These are phyloP conservation scores for Acorus gramineus DNA, from an alignment of 106 monocot genomes.

Conservation along the genomic window DNA sequence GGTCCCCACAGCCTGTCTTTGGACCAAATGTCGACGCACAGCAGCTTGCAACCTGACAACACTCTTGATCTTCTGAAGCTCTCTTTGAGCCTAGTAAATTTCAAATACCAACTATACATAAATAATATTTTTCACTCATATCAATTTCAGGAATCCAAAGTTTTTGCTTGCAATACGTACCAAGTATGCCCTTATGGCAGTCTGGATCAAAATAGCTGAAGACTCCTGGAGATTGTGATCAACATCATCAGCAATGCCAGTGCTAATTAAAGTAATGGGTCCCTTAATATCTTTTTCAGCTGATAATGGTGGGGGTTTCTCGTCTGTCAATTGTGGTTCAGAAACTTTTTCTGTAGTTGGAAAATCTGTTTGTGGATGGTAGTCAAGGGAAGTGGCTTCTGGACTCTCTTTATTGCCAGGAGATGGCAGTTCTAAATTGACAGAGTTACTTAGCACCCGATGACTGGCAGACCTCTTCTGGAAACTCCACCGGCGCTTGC, in stretches of 20 bases:
- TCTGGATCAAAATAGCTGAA: conserved; percentile 49
- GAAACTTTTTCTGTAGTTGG: conserved; percentile 33
- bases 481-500: conserved; percentile 85
- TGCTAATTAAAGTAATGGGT: background rate
- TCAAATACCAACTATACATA: background rate
- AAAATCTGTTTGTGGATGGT: conserved; percentile 27
- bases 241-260: conserved; percentile 5
- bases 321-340: conserved; percentile 27
- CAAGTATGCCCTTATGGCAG: conserved; percentile 64
- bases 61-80: conserved; percentile 40
- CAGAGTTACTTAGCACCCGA: conserved; percentile 53
- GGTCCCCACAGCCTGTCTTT: conserved; percentile 68
- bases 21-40: conserved; percentile 69
- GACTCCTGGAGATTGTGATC: conserved; percentile 25
- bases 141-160: too few relatives aligned
- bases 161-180: conserved; percentile 19
- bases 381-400: conserved; percentile 18
- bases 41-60: conserved; percentile 85
- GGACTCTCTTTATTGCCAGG: conserved; percentile 27
- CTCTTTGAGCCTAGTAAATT: conserved; percentile 40
- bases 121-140: background rate
- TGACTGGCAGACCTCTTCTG: conserved; percentile 59
- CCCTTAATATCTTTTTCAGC: conserved; percentile 6
- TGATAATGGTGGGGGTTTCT: conserved; percentile 1
- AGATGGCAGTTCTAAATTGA: conserved; percentile 36